Percentiles rank a stretch among this genome's conserved stretches.
Evolutionary conservation across 345 rosid species (phyloP).

Genomic region (Punica granatum): DNA sequence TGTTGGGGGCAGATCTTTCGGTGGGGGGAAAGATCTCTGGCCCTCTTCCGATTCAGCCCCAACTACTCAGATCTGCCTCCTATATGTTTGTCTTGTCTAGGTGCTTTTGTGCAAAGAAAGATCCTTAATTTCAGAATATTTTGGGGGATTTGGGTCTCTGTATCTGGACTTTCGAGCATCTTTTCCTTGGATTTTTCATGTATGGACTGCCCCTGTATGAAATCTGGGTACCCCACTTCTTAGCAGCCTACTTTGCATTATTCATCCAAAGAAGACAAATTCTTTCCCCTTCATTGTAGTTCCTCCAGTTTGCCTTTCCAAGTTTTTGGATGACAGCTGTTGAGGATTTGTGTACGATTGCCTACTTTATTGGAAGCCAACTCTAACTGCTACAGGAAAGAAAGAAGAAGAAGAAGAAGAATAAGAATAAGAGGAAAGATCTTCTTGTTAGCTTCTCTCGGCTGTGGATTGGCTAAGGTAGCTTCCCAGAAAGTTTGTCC

Average conservation of each 20-base stretch:
- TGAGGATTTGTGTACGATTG: slow-evolving; percentile 14
- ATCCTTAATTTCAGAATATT: not conserved
- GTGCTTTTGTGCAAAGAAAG: not conserved
- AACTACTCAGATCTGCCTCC: slow-evolving; percentile 35
- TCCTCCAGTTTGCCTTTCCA: not conserved
- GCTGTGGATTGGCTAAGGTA: slow-evolving; percentile 6
- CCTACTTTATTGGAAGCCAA: slow-evolving; percentile 4
- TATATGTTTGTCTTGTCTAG: not conserved
- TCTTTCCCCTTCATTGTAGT: not conserved
- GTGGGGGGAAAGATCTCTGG: slow-evolving; percentile 7
- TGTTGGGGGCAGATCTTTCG: slow-evolving; percentile 7
- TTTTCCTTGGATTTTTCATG: slow-evolving; percentile 1
- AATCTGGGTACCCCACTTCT: slow-evolving; percentile 1
- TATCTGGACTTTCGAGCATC: slow-evolving; percentile 25
- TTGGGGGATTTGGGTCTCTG: slow-evolving; percentile 36
- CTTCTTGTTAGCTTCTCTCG: slow-evolving; percentile 3
- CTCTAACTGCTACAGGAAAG: not conserved
- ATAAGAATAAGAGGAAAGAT: no score
- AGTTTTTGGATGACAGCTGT: slow-evolving; percentile 11
- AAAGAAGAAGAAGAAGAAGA: slow-evolving; percentile 10
- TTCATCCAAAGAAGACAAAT: not conserved
- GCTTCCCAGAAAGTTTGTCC: slow-evolving; percentile 9
- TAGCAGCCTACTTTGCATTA: slow-evolving; percentile 1
- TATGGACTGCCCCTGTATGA: not conserved
- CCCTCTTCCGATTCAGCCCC: slow-evolving; percentile 16